Conservation (phyloP, 1,139 yeast species). For the Pichia sp. region DNA sequence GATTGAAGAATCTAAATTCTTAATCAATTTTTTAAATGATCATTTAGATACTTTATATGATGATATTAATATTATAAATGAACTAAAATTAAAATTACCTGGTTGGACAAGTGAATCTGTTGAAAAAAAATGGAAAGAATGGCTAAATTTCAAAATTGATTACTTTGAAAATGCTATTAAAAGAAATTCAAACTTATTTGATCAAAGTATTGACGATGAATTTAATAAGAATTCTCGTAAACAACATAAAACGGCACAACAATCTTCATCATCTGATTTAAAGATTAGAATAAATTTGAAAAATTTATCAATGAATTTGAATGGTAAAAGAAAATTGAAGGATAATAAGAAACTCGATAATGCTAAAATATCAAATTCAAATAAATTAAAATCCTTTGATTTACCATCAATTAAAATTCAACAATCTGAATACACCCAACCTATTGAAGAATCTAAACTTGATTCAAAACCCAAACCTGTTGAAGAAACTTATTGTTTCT, state of each 20-base stretch:
- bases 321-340: not conserved
- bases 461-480: not conserved
- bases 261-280: slow-evolving; percentile 4
- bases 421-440: not conserved
- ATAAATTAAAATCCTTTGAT: not conserved
- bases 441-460: not conserved
- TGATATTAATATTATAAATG: slow-evolving; percentile 15
- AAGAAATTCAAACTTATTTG: not conserved
- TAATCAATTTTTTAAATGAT: slow-evolving; percentile 14
- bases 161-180: not conserved
- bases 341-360: not conserved
- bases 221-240: not conserved
- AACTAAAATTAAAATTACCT: slow-evolving; percentile 7
- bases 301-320: not conserved
- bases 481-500: slow-evolving; percentile 44
- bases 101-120: slow-evolving; percentile 18
- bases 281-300: slow-evolving; percentile 10
- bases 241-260: slow-evolving; percentile 8
- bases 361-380: not conserved
- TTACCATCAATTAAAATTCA: not conserved
- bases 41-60: slow-evolving; percentile 22
- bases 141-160: slow-evolving; percentile 21
- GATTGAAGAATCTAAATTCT: slow-evolving; percentile 21
- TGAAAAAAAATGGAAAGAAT: slow-evolving; percentile 17
- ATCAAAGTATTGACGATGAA: not conserved